phyloP scores from a whole-genome alignment of 1,284 basidiomycete species.

The Rhodotorula sp. region DNA sequence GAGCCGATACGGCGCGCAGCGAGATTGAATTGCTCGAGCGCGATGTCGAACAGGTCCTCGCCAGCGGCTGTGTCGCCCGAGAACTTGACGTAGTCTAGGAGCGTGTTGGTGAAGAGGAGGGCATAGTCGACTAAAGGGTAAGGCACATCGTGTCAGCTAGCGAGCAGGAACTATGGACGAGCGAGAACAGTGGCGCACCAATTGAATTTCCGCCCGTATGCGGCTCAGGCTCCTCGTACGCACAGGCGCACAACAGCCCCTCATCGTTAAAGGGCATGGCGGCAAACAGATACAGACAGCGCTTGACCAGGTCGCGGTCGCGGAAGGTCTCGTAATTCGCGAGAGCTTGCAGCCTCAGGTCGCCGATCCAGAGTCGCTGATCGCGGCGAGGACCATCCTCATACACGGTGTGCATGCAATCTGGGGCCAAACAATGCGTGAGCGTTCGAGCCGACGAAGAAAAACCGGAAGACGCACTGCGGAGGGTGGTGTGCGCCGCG shows the following conservation, averaged over 20 bases:
- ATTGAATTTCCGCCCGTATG: conserved; percentile 41
- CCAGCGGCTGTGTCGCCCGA: conserved; percentile 39
- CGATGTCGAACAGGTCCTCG: conserved; percentile 39
- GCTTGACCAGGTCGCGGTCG: conserved; percentile 42
- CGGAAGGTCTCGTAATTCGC: conserved; percentile 39
- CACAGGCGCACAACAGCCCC: conserved; percentile 40
- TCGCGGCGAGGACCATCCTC: conserved; percentile 45
- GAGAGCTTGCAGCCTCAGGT: conserved; percentile 29
- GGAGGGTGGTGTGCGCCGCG: conserved; percentile 37
- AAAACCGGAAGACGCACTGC: neutral
- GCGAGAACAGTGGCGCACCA: conserved; percentile 1
- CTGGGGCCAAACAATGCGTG: neutral
- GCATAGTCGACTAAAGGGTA: conserved; percentile 42
- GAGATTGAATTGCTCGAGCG: conserved; percentile 39
- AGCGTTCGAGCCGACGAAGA: neutral
- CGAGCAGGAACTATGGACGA: too few species aligned
- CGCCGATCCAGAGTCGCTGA: conserved; percentile 32
- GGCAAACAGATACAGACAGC: conserved; percentile 44
- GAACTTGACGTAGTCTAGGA: conserved; percentile 38
- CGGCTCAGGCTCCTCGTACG: conserved; percentile 41
- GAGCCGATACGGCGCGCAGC: conserved; percentile 19
- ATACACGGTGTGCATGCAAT: conserved; percentile 45
- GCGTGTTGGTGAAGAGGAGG: conserved; percentile 34
- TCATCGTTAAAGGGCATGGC: conserved; percentile 42
- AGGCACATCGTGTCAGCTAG: neutral